These are phyloP conservation scores for Penicillium sp. DNA, from an alignment of 2,329 filamentous ascomycete genomes.

Conservation along the genomic window DNA sequence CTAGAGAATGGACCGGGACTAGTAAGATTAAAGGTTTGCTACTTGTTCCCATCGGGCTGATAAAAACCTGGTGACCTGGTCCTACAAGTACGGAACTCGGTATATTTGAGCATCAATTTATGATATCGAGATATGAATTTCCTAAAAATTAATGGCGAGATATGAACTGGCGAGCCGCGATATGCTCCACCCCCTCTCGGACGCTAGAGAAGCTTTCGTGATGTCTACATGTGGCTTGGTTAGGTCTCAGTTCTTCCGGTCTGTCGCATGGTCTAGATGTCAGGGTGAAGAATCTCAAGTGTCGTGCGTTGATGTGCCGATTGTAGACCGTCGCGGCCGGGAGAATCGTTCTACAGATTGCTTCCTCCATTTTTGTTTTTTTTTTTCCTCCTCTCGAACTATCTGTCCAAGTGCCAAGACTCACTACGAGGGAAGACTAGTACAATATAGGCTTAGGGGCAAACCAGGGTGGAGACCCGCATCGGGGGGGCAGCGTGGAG, in stretches of 20 bases:
- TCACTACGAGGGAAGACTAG: slow-evolving; percentile 9
- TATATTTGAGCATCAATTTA: neutral
- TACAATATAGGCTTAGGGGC: slow-evolving; percentile 12
- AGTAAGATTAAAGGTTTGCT: neutral
- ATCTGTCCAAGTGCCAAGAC: slow-evolving; percentile 7
- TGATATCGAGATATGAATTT: neutral
- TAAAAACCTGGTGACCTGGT: neutral
- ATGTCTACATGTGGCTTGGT: neutral
- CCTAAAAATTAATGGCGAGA: neutral
- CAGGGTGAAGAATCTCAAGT: neutral
- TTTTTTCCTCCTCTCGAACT: neutral
- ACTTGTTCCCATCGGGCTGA: neutral
- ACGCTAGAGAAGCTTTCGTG: neutral
- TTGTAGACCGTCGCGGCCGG: neutral
- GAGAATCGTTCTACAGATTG: neutral
- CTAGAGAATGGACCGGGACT: neutral
- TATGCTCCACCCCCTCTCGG: neutral
- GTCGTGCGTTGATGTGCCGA: slow-evolving; percentile 4
- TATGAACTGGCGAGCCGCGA: neutral
- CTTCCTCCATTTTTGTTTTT: neutral
- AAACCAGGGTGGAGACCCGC: slow-evolving; percentile 21
- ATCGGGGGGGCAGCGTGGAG: slow-evolving; percentile 12
- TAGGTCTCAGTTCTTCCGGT: neutral
- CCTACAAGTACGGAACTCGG: neutral
- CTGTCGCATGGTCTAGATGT: neutral